Evolutionary conservation across 768 basidiomycete species (phyloP), one percentile per base, ranked within the genome.

Genomic region (Pulveroboletus sp.): DNA sequence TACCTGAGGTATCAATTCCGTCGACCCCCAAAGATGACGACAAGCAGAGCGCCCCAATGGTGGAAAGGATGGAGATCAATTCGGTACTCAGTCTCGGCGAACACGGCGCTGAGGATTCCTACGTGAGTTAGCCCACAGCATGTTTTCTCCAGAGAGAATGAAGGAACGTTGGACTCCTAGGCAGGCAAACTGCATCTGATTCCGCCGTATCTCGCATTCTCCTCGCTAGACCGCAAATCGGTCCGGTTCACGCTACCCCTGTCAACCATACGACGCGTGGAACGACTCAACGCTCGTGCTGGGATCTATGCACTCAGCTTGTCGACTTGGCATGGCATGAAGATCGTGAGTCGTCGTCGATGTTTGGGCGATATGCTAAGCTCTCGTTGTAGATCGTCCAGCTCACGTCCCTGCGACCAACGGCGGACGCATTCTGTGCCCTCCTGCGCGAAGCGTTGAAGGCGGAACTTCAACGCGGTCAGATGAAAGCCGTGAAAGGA

Each of bases 281-380:
- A 99, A 70, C 75, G 93, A 41, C 77, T 97, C 45, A 96, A 95
- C 66, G 87, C 93, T 11, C 82, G 93, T 13, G 89, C 93, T 24
- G 96, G 96, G 6, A 86, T 96, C 31, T 97, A 97, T 65, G 94
- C 95, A n/a, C 78, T 99, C 26, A 93, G 92, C 60, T 72, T 98
- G 17, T 79, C 84, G n/a, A 82, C 89, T 44, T 97, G 93, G 90
- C 93, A 98, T 65, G 86, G 90, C 30, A 81, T 89, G 74, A 88
- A 95, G 73, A 88, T 97, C 58, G 94, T 95, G 60, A 47, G 67
- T 55, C 19, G 20, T 49, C 27, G 22, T 42, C 27, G 6, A 20
- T 30, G 16, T 38, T 34, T 38, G 30, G 34, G 45, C 53, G 50
- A 29, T 50, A 41, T 20, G 35, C 27, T 53, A 16, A 49, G 46